Conservation (phyloP, 2,329 filamentous ascomycete genomes). For the Aspergillus pseudotamarii region DNA sequence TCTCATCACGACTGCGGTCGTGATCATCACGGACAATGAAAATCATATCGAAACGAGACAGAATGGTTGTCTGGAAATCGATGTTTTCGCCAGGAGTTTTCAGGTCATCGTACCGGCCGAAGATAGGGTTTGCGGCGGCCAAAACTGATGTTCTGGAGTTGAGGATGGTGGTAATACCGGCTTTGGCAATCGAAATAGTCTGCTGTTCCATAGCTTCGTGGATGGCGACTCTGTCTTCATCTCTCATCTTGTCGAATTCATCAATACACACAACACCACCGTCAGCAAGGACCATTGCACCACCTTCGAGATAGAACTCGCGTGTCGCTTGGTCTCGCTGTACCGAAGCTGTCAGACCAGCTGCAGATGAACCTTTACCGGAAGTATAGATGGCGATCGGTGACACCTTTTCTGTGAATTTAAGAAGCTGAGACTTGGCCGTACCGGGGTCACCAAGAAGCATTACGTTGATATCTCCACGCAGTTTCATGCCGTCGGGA, state of each 20-base stretch:
- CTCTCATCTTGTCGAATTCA: conserved; percentile 99
- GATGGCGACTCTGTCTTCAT: conserved; percentile 95
- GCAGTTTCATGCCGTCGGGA: conserved; percentile 94
- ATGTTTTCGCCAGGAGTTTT: conserved; percentile 98
- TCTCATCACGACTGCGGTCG: conserved; percentile 84
- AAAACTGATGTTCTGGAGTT: conserved; percentile 95
- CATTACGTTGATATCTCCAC: conserved; percentile 97
- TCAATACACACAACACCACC: conserved; percentile 98
- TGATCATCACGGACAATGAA: conserved; percentile 98
- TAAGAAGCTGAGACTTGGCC: conserved; percentile 93
- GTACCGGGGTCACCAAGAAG: conserved; percentile 97
- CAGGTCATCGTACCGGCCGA: conserved; percentile 96
- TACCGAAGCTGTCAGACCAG: conserved; percentile 95
- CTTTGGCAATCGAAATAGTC: conserved; percentile 98
- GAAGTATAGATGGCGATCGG: conserved; percentile 99
- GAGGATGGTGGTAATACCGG: conserved; percentile 95
- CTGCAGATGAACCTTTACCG: conserved; percentile 95
- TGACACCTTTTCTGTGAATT: conserved; percentile 95
- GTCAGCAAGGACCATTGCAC: conserved; percentile 97
- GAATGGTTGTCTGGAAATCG: conserved; percentile 96
- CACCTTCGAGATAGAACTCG: conserved; percentile 97
- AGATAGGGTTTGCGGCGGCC: conserved; percentile 95
- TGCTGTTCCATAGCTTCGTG: conserved; percentile 99
- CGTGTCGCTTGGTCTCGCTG: conserved; percentile 89
- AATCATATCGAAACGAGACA: conserved; percentile 99